Conservation (phyloP, 108 stramenopile genomes). For the Licmophora abbreviata region DNA sequence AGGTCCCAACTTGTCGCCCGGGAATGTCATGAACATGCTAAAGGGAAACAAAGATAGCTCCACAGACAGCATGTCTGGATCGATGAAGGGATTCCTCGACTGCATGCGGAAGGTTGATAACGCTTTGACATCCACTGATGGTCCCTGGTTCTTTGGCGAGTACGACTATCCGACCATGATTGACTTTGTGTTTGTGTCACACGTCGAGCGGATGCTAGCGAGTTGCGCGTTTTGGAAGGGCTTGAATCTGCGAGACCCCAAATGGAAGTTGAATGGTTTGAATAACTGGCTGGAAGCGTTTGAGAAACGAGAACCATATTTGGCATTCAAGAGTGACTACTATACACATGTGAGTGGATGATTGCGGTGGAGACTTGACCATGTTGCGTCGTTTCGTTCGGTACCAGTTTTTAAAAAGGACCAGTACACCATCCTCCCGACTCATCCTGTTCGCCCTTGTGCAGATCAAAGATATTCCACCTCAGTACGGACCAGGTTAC, state of each 20-base stretch:
- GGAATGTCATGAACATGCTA: slow-evolving; percentile 28
- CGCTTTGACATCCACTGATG: slow-evolving; percentile 50
- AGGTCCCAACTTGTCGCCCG: slow-evolving; percentile 18
- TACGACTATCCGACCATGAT: slow-evolving; percentile 84
- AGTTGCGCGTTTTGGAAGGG: slow-evolving; percentile 89
- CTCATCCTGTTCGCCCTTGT: no score
- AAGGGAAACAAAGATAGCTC: slow-evolving; percentile 25
- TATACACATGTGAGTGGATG: slow-evolving; percentile 46
- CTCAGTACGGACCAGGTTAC: slow-evolving; percentile 56
- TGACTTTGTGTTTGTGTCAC: slow-evolving; percentile 85
- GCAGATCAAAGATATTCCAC: slow-evolving; percentile 40
- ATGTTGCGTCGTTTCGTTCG: no score
- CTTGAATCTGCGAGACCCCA: slow-evolving; percentile 56
- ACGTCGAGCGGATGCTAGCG: slow-evolving; percentile 88
- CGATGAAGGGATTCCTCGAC: slow-evolving; percentile 73
- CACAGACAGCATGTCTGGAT: slow-evolving; percentile 45
- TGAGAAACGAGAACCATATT: slow-evolving; percentile 71
- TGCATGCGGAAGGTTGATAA: slow-evolving; percentile 70
- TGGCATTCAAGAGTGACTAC: slow-evolving; percentile 81
- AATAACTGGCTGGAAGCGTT: slow-evolving; percentile 90
- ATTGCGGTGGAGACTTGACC: no score
- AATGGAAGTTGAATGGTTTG: slow-evolving; percentile 48
- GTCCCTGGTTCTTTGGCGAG: slow-evolving; percentile 89
- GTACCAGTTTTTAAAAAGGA: no score
- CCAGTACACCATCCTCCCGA: no score